phyloP scores from a whole-genome alignment of 495 filamentous ascomycete genomes.

The Penicillium soppii region DNA sequence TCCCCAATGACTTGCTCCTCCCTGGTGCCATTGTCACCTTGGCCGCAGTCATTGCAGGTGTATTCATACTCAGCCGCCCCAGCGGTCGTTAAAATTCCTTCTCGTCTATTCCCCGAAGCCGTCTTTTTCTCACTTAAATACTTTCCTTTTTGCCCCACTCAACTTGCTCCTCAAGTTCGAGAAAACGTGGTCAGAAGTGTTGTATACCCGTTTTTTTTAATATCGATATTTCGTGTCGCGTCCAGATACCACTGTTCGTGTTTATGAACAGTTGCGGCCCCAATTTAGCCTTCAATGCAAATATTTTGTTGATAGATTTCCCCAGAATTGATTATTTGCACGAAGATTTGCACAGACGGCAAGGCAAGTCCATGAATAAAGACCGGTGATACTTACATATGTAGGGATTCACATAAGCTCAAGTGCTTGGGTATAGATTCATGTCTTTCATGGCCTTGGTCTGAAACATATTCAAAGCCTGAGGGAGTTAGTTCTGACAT shows the following conservation, averaged over 20 bases:
- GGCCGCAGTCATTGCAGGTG: conserved; percentile 88
- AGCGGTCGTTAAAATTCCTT: conserved; percentile 56
- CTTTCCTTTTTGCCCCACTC: conserved; percentile 11
- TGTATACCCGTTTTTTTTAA: conserved; percentile 28
- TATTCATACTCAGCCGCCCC: conserved; percentile 84
- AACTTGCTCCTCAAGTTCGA: conserved; percentile 15
- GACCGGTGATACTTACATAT: no score
- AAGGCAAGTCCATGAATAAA: no score
- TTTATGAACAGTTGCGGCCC: conserved; percentile 23
- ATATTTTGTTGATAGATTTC: no score
- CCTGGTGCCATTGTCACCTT: conserved; percentile 94
- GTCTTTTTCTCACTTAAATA: conserved; percentile 12
- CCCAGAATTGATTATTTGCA: no score
- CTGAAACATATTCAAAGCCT: no score
- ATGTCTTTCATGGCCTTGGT: no score
- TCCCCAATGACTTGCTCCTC: conserved; percentile 91
- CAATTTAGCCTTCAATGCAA: conserved; percentile 31
- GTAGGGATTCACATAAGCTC: no score
- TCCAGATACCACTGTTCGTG: conserved; percentile 33
- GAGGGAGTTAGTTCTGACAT: no score
- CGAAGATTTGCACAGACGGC: no score
- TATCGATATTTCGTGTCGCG: conserved; percentile 30
- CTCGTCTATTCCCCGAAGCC: conserved; percentile 14
- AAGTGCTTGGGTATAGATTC: no score
- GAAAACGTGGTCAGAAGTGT: conserved; percentile 2